Conservation (phyloP, 2,329 filamentous ascomycete species). For the Hymenoscyphus scutula region DNA sequence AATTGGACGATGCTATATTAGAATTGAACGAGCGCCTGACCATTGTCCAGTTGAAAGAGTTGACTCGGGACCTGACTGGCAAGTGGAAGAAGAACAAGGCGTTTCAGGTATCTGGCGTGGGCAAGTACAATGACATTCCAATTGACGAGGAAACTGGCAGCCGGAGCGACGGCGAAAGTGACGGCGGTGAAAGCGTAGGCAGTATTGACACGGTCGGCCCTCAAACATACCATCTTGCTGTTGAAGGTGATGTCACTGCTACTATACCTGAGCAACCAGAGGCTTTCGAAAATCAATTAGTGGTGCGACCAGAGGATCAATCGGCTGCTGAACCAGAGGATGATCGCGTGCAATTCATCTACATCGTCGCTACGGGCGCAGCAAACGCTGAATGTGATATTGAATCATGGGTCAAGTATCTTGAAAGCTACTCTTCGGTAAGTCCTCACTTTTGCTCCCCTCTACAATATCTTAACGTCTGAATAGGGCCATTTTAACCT, state of each 20-base stretch:
- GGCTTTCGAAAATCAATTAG: background rate
- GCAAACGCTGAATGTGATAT: background rate
- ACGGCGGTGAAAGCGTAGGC: background rate
- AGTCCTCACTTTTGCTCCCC: background rate
- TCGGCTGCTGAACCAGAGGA: background rate
- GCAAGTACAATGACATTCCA: too few species aligned
- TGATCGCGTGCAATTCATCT: background rate
- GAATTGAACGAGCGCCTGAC: too few species aligned
- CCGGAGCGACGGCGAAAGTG: too few species aligned
- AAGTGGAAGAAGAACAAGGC: too few species aligned
- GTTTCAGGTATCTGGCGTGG: too few species aligned
- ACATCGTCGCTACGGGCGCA: background rate
- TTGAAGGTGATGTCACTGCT: background rate
- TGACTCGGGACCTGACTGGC: too few species aligned
- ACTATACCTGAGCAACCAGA: background rate
- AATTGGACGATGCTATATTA: too few species aligned
- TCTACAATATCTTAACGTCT: background rate
- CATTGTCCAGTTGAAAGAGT: too few species aligned
- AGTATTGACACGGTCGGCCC: background rate
- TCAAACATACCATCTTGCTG: background rate
- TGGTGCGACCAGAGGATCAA: background rate
- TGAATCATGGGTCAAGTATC: background rate
- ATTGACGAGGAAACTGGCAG: too few species aligned
- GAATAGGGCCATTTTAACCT: slow-evolving; percentile 37
- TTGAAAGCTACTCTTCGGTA: background rate